A percentile compares a stretch with the other conserved stretches of the same genome.
Evolutionary conservation across 495 filamentous ascomycete species (phyloP).

Genomic region (Pseudomonodictys pantanalensis): DNA sequence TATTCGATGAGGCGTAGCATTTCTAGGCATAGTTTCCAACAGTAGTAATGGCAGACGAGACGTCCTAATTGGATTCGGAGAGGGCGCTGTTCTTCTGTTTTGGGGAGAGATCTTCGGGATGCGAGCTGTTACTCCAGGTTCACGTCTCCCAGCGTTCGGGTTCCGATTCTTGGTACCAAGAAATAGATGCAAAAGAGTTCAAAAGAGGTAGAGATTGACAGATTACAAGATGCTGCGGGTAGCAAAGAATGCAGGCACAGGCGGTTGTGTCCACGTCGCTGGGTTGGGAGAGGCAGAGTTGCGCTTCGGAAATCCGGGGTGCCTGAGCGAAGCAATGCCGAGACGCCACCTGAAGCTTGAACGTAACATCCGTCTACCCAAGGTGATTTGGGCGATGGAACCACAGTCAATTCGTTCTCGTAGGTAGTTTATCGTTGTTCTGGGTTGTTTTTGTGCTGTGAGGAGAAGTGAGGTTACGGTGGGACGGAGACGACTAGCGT

Average conservation of each 20-base stretch:
- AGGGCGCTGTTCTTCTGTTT: neutral
- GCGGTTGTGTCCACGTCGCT: neutral
- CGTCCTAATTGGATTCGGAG: neutral
- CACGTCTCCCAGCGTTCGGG: neutral
- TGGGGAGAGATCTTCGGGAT: slow-evolving; percentile 10
- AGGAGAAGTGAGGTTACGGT: no score
- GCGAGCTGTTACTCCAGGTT: neutral
- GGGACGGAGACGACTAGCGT: no score
- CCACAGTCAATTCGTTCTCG: no score
- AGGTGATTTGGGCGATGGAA: neutral
- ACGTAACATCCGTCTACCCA: neutral
- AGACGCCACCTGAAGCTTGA: slow-evolving; percentile 5
- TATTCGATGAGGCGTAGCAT: neutral
- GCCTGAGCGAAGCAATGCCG: neutral
- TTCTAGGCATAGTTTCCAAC: neutral
- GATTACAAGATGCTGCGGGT: neutral
- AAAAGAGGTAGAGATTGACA: neutral
- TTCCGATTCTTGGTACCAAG: slow-evolving; percentile 1
- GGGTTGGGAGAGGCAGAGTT: neutral
- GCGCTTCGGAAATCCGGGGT: neutral
- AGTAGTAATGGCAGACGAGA: neutral
- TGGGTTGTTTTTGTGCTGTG: no score
- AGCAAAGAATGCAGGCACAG: neutral
- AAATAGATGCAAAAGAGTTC: neutral
- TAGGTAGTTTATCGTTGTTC: no score